Evolutionary conservation across 2,329 filamentous ascomycete species (phyloP).

Genomic region (Monosporascus ibericus): DNA sequence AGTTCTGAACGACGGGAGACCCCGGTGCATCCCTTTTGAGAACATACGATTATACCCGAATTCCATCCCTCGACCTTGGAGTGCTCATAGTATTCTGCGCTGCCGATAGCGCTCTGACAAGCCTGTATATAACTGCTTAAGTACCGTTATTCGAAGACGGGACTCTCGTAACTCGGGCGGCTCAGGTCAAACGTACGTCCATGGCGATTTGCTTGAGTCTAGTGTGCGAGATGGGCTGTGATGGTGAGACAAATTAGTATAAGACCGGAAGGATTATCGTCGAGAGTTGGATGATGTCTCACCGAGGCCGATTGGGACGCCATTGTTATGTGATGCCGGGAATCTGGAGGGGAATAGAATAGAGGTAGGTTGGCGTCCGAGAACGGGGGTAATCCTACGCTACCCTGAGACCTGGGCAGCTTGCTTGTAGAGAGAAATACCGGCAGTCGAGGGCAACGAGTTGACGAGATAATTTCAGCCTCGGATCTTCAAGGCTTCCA

Average conservation of each 20-base stretch:
- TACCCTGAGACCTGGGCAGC: too few species aligned
- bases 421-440: too few species aligned
- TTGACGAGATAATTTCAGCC: too few species aligned
- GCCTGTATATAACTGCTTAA: slow-evolving; percentile 49
- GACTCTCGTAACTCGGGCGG: neutral
- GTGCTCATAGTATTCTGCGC: slow-evolving; percentile 79
- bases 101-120: slow-evolving; percentile 71
- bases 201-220: slow-evolving; percentile 80
- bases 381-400: neutral
- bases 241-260: neutral
- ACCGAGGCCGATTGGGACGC: slow-evolving; percentile 3
- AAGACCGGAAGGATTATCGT: neutral
- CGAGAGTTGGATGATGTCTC: neutral
- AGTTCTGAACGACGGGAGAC: neutral
- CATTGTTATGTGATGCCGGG: slow-evolving; percentile 7
- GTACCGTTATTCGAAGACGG: slow-evolving; percentile 1
- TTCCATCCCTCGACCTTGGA: slow-evolving; percentile 83
- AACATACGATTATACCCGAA: slow-evolving; percentile 78
- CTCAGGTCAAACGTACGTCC: slow-evolving; percentile 53
- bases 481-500: too few species aligned
- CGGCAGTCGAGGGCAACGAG: too few species aligned
- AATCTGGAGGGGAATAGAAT: neutral
- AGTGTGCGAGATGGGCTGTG: slow-evolving; percentile 67
- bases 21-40: neutral
- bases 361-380: slow-evolving; percentile 1